These are phyloP conservation scores for Heterobasidion irregulare DNA, from an alignment of 1,284 basidiomycete species.

Conservation along the genomic window DNA sequence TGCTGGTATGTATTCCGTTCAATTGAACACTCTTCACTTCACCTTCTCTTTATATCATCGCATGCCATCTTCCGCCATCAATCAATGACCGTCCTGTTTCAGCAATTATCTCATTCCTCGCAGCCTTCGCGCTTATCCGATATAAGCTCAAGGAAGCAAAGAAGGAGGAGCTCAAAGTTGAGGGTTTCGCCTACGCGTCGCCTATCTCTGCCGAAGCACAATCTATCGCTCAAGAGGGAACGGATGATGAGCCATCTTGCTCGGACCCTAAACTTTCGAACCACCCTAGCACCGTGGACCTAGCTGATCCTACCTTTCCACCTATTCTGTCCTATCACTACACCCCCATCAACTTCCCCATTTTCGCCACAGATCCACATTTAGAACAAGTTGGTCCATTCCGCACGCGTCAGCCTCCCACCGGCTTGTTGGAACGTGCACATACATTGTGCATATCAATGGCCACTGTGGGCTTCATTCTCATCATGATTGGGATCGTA, in stretches of 20 bases:
- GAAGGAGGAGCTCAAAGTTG: slow-evolving; percentile 23
- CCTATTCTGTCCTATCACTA: background rate
- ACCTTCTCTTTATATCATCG: too few species aligned
- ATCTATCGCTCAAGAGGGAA: background rate
- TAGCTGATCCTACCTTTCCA: too few species aligned
- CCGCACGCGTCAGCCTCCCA: slow-evolving; percentile 24
- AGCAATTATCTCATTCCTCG: slow-evolving; percentile 52
- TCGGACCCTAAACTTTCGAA: too few species aligned
- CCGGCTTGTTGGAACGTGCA: slow-evolving; percentile 37
- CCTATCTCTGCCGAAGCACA: background rate
- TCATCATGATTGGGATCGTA: slow-evolving; percentile 40
- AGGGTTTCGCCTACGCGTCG: slow-evolving; percentile 6
- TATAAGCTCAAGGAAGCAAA: slow-evolving; percentile 43
- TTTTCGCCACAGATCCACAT: slow-evolving; percentile 33
- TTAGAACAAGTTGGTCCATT: slow-evolving; percentile 26
- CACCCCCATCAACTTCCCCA: background rate
- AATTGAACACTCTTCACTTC: too few species aligned
- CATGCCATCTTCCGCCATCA: background rate
- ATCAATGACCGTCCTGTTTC: background rate
- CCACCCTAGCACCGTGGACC: too few species aligned
- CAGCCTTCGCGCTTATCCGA: slow-evolving; percentile 46
- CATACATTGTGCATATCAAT: slow-evolving; percentile 41
- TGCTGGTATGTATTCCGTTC: slow-evolving; percentile 30
- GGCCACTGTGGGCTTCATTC: slow-evolving; percentile 40
- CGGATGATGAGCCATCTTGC: background rate